Percentiles rank a stretch among this genome's conserved stretches.
Evolutionary conservation across 73 alveolate species (phyloP).

Genomic region (Breviolum minutum): DNA sequence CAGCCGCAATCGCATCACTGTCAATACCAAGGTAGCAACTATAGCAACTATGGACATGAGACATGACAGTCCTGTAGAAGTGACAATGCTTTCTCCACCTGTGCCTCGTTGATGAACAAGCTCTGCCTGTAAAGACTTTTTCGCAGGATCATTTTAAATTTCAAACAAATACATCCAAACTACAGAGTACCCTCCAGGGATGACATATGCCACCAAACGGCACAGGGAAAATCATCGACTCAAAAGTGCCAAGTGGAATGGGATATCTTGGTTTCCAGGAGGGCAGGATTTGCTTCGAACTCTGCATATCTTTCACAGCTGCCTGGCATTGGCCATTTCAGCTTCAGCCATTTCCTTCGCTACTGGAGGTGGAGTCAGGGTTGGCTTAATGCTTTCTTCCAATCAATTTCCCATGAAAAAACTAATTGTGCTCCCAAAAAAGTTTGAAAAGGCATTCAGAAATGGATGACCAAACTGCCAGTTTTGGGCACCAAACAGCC

Average conservation of each 20-base stretch:
- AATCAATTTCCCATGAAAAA: too few species aligned
- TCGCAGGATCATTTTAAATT: too few species aligned
- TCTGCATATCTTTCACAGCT: too few species aligned
- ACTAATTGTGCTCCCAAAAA: not conserved
- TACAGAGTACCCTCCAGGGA: too few species aligned
- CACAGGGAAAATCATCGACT: not conserved
- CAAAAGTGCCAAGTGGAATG: too few species aligned
- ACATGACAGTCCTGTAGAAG: not conserved
- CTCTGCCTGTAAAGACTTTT: not conserved
- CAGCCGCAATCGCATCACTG: too few species aligned
- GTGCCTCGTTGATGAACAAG: not conserved
- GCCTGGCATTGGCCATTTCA: conserved; percentile 25
- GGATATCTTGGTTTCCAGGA: too few species aligned
- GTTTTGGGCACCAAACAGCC: not conserved
- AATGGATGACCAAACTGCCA: not conserved
- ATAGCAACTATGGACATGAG: not conserved
- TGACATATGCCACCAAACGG: not conserved
- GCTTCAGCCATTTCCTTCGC: not conserved
- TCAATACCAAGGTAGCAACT: not conserved
- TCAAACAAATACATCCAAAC: too few species aligned
- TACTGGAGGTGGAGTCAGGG: not conserved
- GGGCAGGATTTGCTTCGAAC: too few species aligned
- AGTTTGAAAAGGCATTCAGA: not conserved
- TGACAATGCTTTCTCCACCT: not conserved
- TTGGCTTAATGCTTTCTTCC: too few species aligned